phyloP scores from a whole-genome alignment of 768 basidiomycete species.

The Mycena polygramma region DNA sequence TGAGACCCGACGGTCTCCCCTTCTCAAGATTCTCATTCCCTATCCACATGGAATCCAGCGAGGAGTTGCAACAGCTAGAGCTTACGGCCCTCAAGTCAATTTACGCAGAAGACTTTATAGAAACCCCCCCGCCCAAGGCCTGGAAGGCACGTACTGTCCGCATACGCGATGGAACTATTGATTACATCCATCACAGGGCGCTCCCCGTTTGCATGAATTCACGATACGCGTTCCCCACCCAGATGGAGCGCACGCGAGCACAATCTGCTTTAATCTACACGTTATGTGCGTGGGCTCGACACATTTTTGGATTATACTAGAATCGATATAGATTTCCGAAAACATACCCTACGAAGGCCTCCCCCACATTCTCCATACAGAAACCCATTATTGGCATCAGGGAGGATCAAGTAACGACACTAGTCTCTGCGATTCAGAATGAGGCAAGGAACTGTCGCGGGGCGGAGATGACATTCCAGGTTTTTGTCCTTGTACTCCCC shows the following conservation, averaged over 20 bases:
- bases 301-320: slow-evolving; percentile 17
- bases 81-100: slow-evolving; percentile 86
- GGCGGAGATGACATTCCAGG: slow-evolving; percentile 85
- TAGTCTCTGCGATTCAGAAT: slow-evolving; percentile 70
- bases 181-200: slow-evolving; percentile 60
- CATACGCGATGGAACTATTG: background rate
- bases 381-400: slow-evolving; percentile 73
- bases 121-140: slow-evolving; percentile 80
- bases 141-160: slow-evolving; percentile 74
- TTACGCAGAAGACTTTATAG: slow-evolving; percentile 82
- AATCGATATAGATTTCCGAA: slow-evolving; percentile 75
- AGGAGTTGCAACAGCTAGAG: slow-evolving; percentile 76
- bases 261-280: slow-evolving; percentile 75
- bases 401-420: slow-evolving; percentile 66
- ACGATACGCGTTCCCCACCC: slow-evolving; percentile 80
- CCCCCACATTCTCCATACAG: slow-evolving; percentile 76
- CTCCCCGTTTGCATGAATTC: slow-evolving; percentile 79
- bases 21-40: slow-evolving; percentile 64
- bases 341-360: slow-evolving; percentile 83
- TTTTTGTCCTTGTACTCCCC: slow-evolving; percentile 45
- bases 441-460: slow-evolving; percentile 78
- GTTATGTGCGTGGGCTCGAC: slow-evolving; percentile 67
- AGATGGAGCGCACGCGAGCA: slow-evolving; percentile 65
- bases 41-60: slow-evolving; percentile 75
- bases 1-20: slow-evolving; percentile 76